A percentile compares a stretch with the other conserved stretches of the same genome.
Evolutionary conservation across 2,329 filamentous ascomycete species (phyloP).

Genomic region (Didymella segeticola): DNA sequence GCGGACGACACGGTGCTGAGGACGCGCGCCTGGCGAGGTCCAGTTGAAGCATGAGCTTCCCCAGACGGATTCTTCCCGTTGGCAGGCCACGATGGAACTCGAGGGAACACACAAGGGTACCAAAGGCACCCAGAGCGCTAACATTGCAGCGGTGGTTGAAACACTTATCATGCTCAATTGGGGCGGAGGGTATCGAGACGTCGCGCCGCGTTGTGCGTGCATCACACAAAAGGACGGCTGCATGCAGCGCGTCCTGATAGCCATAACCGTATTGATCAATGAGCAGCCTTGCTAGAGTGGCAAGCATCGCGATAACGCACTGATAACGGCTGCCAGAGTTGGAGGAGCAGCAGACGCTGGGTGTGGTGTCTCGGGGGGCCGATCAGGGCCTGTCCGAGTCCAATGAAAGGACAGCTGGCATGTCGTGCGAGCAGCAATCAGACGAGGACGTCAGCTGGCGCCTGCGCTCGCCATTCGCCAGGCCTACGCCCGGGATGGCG

Average conservation of each 20-base stretch:
- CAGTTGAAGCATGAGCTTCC: slow-evolving; percentile 32
- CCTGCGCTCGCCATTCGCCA: slow-evolving; percentile 22
- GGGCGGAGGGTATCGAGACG: slow-evolving; percentile 26
- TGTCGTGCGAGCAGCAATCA: slow-evolving; percentile 15
- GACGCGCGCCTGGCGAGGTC: slow-evolving; percentile 15
- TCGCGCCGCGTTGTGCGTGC: slow-evolving; percentile 34
- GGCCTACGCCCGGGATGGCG: slow-evolving; percentile 7
- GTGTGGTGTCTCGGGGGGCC: slow-evolving; percentile 14
- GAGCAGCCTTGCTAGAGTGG: slow-evolving; percentile 17
- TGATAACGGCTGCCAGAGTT: slow-evolving; percentile 31
- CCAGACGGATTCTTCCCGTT: slow-evolving; percentile 33
- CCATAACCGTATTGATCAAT: slow-evolving; percentile 9
- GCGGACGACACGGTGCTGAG: slow-evolving; percentile 31
- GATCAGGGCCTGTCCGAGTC: slow-evolving; percentile 6
- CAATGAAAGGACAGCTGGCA: slow-evolving; percentile 39
- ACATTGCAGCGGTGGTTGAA: slow-evolving; percentile 26
- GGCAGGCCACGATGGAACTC: slow-evolving; percentile 27
- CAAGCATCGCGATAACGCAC: slow-evolving; percentile 30
- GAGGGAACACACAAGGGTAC: slow-evolving; percentile 29
- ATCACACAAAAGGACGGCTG: background rate
- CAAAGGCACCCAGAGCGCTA: slow-evolving; percentile 31
- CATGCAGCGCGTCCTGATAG: slow-evolving; percentile 17
- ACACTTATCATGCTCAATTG: slow-evolving; percentile 37
- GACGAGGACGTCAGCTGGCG: slow-evolving; percentile 22
- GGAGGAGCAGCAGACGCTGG: slow-evolving; percentile 12